Percentiles rank a stretch among this genome's conserved stretches.
Evolutionary conservation across 805 yeast genomes (phyloP).

Genomic region (Kodamaea lidongshanica): DNA sequence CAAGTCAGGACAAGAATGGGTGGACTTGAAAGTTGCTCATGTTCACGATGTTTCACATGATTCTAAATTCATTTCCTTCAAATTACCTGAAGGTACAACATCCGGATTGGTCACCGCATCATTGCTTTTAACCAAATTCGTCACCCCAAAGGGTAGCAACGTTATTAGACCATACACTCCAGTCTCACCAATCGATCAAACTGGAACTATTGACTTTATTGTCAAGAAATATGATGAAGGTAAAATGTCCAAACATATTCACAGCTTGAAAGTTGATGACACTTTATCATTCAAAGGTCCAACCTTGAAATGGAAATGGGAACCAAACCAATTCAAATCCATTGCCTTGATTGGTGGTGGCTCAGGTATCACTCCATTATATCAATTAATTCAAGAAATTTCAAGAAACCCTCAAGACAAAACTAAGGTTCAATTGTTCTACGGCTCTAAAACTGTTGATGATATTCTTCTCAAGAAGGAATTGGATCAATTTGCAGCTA

Average conservation of each 20-base stretch:
- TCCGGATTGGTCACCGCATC: constrained; percentile 80
- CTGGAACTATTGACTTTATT: constrained; percentile 73
- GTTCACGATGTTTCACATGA: constrained; percentile 49
- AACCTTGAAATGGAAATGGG: constrained; percentile 83
- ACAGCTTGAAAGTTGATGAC: constrained; percentile 67
- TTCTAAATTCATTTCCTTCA: constrained; percentile 65
- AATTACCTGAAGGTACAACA: constrained; percentile 60
- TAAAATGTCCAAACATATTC: constrained; percentile 72
- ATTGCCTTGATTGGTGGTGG: constrained; percentile 92
- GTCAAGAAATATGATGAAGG: constrained; percentile 84
- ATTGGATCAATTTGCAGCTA: constrained; percentile 60
- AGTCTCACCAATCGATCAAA: constrained; percentile 56
- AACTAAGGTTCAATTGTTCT: constrained; percentile 77
- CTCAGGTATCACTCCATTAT: constrained; percentile 93
- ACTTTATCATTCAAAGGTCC: constrained; percentile 92
- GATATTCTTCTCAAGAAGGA: constrained; percentile 79
- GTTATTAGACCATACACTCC: constrained; percentile 93
- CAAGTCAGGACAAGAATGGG: constrained; percentile 62
- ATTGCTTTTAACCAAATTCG: constrained; percentile 71
- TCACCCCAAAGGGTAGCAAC: constrained; percentile 75
- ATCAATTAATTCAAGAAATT: constrained; percentile 75
- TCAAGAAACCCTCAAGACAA: constrained; percentile 77
- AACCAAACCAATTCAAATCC: constrained; percentile 73
- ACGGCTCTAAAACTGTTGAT: constrained; percentile 70
- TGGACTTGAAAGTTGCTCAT: constrained; percentile 52